A percentile compares a stretch with the other conserved stretches of the same genome.
These are phyloP conservation scores for Periconia digitata DNA, from an alignment of 2,329 filamentous ascomycete species.

Conservation along the genomic window DNA sequence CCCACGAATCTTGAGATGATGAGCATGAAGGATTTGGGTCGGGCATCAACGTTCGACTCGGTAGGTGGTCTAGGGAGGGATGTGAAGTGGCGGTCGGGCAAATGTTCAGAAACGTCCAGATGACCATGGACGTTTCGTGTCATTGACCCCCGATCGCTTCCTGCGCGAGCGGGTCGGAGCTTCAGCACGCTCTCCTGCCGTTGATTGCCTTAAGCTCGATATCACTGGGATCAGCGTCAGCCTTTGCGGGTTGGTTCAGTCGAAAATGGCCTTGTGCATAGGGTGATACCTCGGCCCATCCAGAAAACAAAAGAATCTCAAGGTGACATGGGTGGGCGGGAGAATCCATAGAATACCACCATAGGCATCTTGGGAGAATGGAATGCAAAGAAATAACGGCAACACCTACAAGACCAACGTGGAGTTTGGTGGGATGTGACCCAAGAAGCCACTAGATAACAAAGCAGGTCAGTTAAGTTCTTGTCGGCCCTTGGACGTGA, in stretches of 20 bases:
- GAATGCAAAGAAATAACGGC: slow-evolving; percentile 2
- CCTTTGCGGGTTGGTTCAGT: slow-evolving; percentile 1
- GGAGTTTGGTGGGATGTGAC: slow-evolving; percentile 73
- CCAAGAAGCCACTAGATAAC: slow-evolving; percentile 69
- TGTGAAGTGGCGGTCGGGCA: slow-evolving; percentile 2
- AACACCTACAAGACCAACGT: slow-evolving; percentile 77
- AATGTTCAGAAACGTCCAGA: not conserved
- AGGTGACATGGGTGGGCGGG: too few relatives aligned
- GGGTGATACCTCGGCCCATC: too few relatives aligned
- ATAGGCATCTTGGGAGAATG: not conserved
- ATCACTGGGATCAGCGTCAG: slow-evolving; percentile 54
- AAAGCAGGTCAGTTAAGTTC: slow-evolving; percentile 1
- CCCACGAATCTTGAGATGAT: not conserved
- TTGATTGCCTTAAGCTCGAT: slow-evolving; percentile 69
- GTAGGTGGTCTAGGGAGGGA: not conserved
- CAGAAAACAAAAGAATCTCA: too few relatives aligned
- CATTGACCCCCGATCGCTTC: slow-evolving; percentile 10
- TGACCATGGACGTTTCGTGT: slow-evolving; percentile 2
- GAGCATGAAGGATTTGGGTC: not conserved
- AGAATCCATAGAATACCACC: too few relatives aligned
- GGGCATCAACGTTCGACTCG: slow-evolving; percentile 3
- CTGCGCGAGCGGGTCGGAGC: not conserved
- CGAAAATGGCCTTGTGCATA: slow-evolving; percentile 1
- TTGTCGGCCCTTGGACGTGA: slow-evolving; percentile 19
- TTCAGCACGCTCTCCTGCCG: slow-evolving; percentile 47